Evolutionary conservation across 208 protist genomes (phyloP), one percentile per base, ranked within the genome.

Genomic region (Crithidia acanthocephali): DNA sequence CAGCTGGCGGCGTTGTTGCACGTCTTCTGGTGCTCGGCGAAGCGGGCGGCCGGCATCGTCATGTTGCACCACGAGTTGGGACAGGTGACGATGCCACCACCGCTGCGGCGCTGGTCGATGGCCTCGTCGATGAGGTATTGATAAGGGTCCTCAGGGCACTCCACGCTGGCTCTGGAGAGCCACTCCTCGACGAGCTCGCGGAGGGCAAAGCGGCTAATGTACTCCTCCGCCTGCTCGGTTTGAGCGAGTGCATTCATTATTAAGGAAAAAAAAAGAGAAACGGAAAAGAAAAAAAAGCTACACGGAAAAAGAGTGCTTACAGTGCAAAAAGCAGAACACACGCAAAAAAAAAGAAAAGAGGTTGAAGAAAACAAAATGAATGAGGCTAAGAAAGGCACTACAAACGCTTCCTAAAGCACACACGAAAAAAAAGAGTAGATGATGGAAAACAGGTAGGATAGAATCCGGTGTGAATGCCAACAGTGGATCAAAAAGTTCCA

Each of bases 61-160:
- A 88, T 87, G 52, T 82, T 80, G 61, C 90, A 95, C 90, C 90
- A 95, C 22, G 60, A 58, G 72, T 95, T 95, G 20, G 77, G 72
- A 61, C 90, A 95, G 22, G 81, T 92, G 32, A 92, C 85, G 58
- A 95, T 74, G 59, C 86, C 90, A n/a, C 80, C 73, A 20, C 79
- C 83, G 68, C 72, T 74, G 51, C 65, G 57, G 23, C 79, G 85
- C 55, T 92, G 86, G 8, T 74, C 71, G 18, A 44, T 53, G 9
- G 86, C 86, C 47, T 81, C 82, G 15, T 82, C 75, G n/a, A 92
- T 85, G 25, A 95, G 70, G 44, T 74, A 87, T 48, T 81, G 57
- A 59, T 84, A 92, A 0, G 90, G 90, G 60, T 95, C 86, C 27
- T 82, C 70, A 0, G 90, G 90, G 20, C 68, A 68, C 57, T 90